Conservation (phyloP, 2,329 filamentous ascomycete species). For the Neospermospora avenae region DNA sequence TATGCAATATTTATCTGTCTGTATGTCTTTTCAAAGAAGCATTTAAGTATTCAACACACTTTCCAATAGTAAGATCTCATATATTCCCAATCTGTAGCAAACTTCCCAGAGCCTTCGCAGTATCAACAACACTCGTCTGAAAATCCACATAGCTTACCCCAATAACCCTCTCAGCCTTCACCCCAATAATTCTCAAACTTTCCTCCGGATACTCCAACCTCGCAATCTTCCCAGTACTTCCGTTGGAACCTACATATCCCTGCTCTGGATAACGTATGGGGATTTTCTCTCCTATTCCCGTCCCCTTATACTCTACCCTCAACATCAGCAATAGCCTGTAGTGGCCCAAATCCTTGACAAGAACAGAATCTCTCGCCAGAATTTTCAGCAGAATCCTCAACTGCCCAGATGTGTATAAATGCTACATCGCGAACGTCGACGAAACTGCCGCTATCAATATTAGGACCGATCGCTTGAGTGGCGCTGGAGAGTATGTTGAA, state of each 20-base stretch:
- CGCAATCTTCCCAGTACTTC: constrained; percentile 21
- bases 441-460: constrained; percentile 29
- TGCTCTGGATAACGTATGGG: constrained; percentile 38
- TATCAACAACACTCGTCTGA: constrained; percentile 35
- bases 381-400: constrained; percentile 36
- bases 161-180: constrained; percentile 31
- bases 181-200: constrained; percentile 27
- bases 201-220: constrained; percentile 16
- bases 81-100: constrained; percentile 14
- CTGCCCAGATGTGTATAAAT: constrained; percentile 38
- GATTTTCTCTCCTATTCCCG: constrained; percentile 34
- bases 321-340: constrained; percentile 44
- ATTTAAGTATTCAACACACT: neutral
- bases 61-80: neutral
- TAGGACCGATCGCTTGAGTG: constrained; percentile 27
- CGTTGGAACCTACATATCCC: constrained; percentile 37
- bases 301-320: constrained; percentile 37
- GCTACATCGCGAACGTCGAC: constrained; percentile 47
- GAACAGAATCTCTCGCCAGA: constrained; percentile 43
- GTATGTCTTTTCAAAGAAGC: neutral
- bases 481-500: constrained; percentile 38
- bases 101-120: constrained; percentile 35
- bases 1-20: no score
- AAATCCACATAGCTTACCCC: constrained; percentile 31
- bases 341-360: constrained; percentile 31